These are phyloP conservation scores for Chlorella sp. DNA, from an alignment of 139 green algal species.

Conservation along the genomic window DNA sequence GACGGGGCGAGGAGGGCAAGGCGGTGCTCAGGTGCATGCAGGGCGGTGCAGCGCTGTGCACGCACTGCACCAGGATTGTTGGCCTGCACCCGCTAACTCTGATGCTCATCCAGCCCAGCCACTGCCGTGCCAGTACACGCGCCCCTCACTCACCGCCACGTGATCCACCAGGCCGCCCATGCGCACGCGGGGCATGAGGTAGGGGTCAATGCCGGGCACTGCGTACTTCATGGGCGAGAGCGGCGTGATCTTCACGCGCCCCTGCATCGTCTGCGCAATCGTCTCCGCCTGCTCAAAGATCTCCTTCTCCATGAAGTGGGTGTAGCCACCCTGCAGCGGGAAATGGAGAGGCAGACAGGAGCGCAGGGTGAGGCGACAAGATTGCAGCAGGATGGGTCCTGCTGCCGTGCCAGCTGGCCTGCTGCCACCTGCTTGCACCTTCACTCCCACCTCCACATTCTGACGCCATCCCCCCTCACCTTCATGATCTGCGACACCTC, in stretches of 20 bases:
- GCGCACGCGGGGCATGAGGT: constrained; percentile 69
- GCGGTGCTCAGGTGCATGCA: background rate
- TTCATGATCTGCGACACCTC: constrained; percentile 99
- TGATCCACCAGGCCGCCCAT: constrained; percentile 84
- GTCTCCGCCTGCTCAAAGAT: constrained; percentile 97
- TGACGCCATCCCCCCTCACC: constrained; percentile 38
- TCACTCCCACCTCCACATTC: background rate
- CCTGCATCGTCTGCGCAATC: constrained; percentile 85
- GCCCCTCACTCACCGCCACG: constrained; percentile 20
- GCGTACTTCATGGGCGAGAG: constrained; percentile 46
- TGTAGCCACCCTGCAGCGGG: constrained; percentile 76
- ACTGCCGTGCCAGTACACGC: background rate
- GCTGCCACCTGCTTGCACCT: too few species aligned
- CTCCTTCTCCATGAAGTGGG: constrained; percentile 96
- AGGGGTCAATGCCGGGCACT: constrained; percentile 53
- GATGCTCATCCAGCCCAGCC: background rate
- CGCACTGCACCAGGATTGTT: background rate
- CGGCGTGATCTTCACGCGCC: constrained; percentile 66
- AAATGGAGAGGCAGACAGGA: background rate
- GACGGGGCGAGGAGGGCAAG: background rate
- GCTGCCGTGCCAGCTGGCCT: too few species aligned
- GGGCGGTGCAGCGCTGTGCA: background rate
- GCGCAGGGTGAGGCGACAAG: background rate
- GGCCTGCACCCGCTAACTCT: background rate
- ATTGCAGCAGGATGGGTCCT: background rate